These are phyloP conservation scores for Metarhizium robertsii DNA, from an alignment of 2,329 filamentous ascomycete genomes.

Conservation along the genomic window DNA sequence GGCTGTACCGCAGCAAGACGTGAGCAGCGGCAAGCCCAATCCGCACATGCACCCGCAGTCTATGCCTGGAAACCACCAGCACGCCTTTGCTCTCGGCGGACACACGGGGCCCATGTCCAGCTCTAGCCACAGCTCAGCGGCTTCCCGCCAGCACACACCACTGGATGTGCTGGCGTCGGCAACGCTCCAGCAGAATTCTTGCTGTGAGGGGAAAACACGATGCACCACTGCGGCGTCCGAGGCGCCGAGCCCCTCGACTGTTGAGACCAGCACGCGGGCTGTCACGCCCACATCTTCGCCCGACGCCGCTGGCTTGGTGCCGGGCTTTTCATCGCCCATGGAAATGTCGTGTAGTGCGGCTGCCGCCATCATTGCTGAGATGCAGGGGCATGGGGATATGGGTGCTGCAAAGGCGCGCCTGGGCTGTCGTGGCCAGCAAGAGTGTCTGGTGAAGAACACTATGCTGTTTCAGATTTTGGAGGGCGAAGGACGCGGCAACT, in stretches of 20 bases:
- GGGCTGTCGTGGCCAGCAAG: conserved; percentile 17
- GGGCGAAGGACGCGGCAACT: conserved; percentile 1
- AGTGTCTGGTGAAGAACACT: conserved; percentile 25
- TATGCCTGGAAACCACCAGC: not conserved
- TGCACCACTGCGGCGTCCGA: conserved; percentile 14
- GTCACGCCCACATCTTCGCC: conserved; percentile 13
- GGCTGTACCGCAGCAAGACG: not conserved
- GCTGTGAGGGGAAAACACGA: conserved; percentile 13
- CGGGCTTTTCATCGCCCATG: conserved; percentile 16
- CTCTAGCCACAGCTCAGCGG: not conserved
- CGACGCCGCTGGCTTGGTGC: conserved; percentile 1
- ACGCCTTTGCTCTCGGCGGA: not conserved
- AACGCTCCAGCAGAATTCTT: conserved; percentile 20
- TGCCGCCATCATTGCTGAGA: conserved; percentile 28
- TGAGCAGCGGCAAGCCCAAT: too few relatives aligned
- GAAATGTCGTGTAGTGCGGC: conserved; percentile 26
- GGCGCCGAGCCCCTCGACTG: conserved; percentile 13
- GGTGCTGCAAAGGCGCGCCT: conserved; percentile 17
- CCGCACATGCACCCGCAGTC: not conserved
- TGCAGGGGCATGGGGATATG: conserved; percentile 24
- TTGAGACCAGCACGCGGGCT: conserved; percentile 13
- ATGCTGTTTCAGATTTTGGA: conserved; percentile 26
- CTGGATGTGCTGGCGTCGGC: conserved; percentile 29
- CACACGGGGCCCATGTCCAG: not conserved
- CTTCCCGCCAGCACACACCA: conserved; percentile 8